phyloP scores from a whole-genome alignment of 805 yeast genomes.

The Starmerella apicola region DNA sequence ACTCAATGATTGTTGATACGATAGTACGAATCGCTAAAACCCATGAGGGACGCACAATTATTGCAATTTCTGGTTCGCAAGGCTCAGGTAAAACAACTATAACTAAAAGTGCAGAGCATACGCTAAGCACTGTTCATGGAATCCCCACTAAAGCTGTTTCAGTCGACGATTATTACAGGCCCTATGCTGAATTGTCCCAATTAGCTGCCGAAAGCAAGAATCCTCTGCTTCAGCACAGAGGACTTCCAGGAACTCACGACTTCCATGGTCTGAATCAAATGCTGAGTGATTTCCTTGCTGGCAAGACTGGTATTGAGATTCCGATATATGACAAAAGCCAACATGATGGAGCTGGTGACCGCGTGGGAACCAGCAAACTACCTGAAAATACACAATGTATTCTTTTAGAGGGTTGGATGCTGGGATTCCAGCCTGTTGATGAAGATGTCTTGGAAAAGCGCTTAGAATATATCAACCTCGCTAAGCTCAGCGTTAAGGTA shows the following conservation, averaged over 20 bases:
- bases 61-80: constrained; percentile 28
- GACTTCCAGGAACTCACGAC: constrained; percentile 93
- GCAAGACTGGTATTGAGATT: constrained; percentile 23
- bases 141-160: constrained; percentile 39
- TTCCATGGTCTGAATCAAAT: constrained; percentile 31
- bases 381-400: constrained; percentile 45
- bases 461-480: constrained; percentile 1
- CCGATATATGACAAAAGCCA: constrained; percentile 75
- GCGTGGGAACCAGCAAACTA: constrained; percentile 25
- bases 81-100: constrained; percentile 31
- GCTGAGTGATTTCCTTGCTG: constrained; percentile 26
- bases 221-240: constrained; percentile 58
- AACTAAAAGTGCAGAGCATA: constrained; percentile 19
- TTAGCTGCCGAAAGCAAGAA: constrained; percentile 36
- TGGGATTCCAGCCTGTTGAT: constrained; percentile 49
- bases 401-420: constrained; percentile 89
- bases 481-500: constrained; percentile 22
- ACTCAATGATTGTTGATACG: too few species aligned
- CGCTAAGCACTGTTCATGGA: constrained; percentile 26
- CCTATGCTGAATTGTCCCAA: constrained; percentile 44
- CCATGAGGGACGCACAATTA: not conserved
- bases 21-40: too few species aligned
- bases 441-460: constrained; percentile 21
- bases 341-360: constrained; percentile 66
- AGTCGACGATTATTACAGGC: constrained; percentile 76